Evolutionary conservation across 257 asterid genomes (phyloP).

Genomic region (Nicotiana tabacum): DNA sequence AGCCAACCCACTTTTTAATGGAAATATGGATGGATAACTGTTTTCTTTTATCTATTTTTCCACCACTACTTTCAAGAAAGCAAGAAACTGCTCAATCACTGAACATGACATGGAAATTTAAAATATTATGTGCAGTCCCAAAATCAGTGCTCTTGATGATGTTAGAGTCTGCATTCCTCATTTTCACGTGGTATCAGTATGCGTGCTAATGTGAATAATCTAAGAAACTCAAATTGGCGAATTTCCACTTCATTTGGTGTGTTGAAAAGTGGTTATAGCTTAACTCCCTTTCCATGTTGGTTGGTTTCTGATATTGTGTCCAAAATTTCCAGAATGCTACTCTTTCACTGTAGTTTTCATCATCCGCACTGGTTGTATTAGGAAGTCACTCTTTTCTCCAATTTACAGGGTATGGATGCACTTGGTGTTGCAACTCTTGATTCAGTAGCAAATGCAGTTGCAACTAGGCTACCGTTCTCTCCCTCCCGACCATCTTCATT

Average conservation of each 20-base stretch:
- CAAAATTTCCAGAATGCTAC: background rate
- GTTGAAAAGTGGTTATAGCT: background rate
- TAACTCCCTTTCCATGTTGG: background rate
- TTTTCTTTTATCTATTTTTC: too few species aligned
- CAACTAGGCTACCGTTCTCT: constrained; percentile 51
- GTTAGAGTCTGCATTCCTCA: background rate
- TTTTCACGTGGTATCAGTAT: background rate
- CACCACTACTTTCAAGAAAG: background rate
- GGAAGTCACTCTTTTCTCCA: background rate
- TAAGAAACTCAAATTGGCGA: background rate
- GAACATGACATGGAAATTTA: background rate
- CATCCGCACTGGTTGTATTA: background rate
- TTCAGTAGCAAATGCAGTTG: constrained; percentile 46
- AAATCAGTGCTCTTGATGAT: background rate
- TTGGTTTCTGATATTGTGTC: background rate
- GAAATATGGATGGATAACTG: too few species aligned
- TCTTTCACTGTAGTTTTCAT: background rate
- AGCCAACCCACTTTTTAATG: too few species aligned
- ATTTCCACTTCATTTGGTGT: background rate
- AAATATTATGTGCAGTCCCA: background rate
- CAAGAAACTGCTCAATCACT: background rate
- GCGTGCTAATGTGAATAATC: background rate
- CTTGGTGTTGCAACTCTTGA: constrained; percentile 75
- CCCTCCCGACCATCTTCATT: constrained; percentile 42
- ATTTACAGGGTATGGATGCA: constrained; percentile 86